Evolutionary conservation across 176 grass and related monocot genomes (phyloP).

Genomic region (Hordeum vulgare): DNA sequence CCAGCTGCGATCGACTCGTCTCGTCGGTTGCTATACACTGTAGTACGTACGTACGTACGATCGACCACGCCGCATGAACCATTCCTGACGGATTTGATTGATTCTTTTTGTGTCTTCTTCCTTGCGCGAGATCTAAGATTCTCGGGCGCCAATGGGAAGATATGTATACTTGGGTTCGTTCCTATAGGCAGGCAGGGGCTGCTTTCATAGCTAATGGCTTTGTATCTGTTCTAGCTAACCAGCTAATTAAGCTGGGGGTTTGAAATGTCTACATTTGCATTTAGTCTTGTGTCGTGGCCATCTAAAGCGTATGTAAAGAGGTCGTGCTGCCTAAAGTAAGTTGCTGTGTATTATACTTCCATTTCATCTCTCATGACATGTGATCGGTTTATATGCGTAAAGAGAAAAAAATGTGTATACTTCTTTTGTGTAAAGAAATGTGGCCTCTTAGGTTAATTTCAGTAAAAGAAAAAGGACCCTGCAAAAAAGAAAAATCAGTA

Average conservation of each 20-base stretch:
- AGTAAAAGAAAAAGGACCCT: too few species aligned
- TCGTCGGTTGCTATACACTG: not conserved
- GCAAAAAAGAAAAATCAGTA: too few species aligned
- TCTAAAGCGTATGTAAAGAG: too few species aligned
- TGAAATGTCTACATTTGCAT: not conserved
- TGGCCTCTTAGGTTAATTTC: too few species aligned
- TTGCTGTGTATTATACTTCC: too few species aligned
- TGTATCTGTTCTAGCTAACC: too few species aligned
- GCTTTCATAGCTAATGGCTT: not conserved
- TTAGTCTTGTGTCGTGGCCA: not conserved
- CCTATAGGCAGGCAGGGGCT: not conserved
- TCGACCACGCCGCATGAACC: not conserved
- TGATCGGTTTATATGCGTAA: too few species aligned
- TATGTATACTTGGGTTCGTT: not conserved
- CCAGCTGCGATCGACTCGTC: not conserved
- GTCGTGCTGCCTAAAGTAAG: too few species aligned
- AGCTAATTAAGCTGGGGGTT: not conserved
- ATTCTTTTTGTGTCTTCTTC: not conserved
- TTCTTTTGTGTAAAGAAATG: too few species aligned
- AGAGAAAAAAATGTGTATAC: too few species aligned
- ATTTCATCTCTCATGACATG: too few species aligned
- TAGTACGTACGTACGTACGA: too few species aligned
- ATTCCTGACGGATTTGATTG: not conserved
- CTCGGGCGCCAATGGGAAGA: not conserved
- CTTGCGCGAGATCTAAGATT: constrained; percentile 11